phyloP scores from a whole-genome alignment of 139 green algal genomes.

The Bryopsis sp. region DNA sequence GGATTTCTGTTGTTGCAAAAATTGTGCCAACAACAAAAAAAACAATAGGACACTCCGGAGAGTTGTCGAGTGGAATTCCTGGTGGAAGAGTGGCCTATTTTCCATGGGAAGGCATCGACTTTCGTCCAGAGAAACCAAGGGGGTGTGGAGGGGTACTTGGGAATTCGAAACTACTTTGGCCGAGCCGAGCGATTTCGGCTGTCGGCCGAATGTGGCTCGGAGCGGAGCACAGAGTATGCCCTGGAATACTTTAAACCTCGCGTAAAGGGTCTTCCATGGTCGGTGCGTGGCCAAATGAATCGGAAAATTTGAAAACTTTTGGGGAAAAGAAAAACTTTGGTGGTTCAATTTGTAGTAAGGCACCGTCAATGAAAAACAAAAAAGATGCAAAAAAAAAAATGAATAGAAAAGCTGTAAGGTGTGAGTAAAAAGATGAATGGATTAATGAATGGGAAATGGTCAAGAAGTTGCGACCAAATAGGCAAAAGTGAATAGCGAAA shows the following conservation, averaged over 20 bases:
- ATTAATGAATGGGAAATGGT: too few relatives aligned
- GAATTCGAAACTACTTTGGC: not conserved
- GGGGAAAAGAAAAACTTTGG: too few relatives aligned
- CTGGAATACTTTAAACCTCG: not conserved
- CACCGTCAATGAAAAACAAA: too few relatives aligned
- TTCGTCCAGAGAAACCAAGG: constrained; percentile 4
- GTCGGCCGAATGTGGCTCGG: not conserved
- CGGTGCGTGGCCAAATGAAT: too few relatives aligned
- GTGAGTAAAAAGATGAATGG: too few relatives aligned
- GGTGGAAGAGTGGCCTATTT: not conserved
- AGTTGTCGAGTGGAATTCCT: constrained; percentile 9
- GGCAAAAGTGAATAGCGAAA: too few relatives aligned
- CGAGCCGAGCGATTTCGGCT: not conserved
- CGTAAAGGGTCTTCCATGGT: not conserved
- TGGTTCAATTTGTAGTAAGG: too few relatives aligned
- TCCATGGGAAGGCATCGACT: not conserved
- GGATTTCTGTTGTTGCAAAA: too few relatives aligned
- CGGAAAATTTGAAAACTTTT: too few relatives aligned
- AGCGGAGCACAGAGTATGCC: not conserved
- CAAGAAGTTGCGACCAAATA: too few relatives aligned
- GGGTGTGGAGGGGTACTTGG: not conserved
- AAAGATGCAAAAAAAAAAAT: too few relatives aligned
- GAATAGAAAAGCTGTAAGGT: too few relatives aligned
- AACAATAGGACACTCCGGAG: not conserved
- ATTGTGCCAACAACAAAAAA: not conserved